Percentiles rank a stretch among this genome's conserved stretches.
Conservation (phyloP, 2,329 filamentous ascomycete species). For the Diaporthe humulicola region DNA sequence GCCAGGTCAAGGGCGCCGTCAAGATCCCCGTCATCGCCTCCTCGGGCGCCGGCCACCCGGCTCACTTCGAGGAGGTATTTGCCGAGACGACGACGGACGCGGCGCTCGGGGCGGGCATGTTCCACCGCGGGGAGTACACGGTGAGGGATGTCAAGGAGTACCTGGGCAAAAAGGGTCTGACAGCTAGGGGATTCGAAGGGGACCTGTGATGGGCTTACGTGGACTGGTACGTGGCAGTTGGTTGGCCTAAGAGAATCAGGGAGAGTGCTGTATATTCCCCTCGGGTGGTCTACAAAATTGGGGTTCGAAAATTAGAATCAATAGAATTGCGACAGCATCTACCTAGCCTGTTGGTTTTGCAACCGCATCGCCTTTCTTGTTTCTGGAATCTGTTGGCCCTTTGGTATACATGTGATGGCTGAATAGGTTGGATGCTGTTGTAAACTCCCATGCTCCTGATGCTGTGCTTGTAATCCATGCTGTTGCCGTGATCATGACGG, state of each 20-base stretch:
- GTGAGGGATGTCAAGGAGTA: slow-evolving; percentile 94
- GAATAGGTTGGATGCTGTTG: slow-evolving; percentile 24
- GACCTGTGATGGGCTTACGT: slow-evolving; percentile 50
- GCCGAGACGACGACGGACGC: slow-evolving; percentile 88
- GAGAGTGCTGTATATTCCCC: too few relatives aligned
- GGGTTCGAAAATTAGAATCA: slow-evolving; percentile 32
- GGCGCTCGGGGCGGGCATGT: slow-evolving; percentile 96
- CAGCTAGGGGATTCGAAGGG: slow-evolving; percentile 84
- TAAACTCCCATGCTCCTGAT: slow-evolving; percentile 37
- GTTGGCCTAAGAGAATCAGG: background rate
- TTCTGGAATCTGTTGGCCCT: background rate
- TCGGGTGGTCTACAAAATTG: background rate
- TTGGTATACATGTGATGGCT: background rate
- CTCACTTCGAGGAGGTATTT: slow-evolving; percentile 93
- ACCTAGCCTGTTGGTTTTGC: slow-evolving; percentile 9
- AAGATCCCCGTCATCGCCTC: slow-evolving; percentile 96
- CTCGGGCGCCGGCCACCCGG: slow-evolving; percentile 89
- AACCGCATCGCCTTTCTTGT: slow-evolving; percentile 25
- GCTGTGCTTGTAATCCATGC: slow-evolving; percentile 31
- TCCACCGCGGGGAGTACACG: slow-evolving; percentile 95
- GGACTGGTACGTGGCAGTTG: background rate
- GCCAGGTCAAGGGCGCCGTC: slow-evolving; percentile 87
- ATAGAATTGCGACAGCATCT: slow-evolving; percentile 28
- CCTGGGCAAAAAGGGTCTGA: slow-evolving; percentile 76
- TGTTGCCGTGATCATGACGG: slow-evolving; percentile 21